Evolutionary conservation across 2,329 filamentous ascomycete genomes (phyloP).

Genomic region (Alternaria triticina): DNA sequence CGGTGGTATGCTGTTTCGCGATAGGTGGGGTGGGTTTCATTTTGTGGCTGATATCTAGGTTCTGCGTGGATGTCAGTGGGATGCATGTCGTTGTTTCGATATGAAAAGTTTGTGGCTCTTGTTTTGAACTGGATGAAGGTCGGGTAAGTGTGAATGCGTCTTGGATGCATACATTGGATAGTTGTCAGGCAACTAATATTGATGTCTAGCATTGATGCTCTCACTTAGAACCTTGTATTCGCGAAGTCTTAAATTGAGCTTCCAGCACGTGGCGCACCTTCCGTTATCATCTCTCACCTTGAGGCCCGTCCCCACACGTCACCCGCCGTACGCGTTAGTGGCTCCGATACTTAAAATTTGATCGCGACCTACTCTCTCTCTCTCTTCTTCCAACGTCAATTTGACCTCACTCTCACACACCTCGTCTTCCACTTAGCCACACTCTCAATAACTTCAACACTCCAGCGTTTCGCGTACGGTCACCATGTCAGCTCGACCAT

Average conservation of each 20-base stretch:
- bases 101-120: not conserved
- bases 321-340: not conserved
- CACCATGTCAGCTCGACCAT: not conserved
- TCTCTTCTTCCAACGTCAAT: not conserved
- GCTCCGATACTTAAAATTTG: not conserved
- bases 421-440: not conserved
- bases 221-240: not conserved
- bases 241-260: not conserved
- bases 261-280: not conserved
- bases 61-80: no score
- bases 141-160: not conserved
- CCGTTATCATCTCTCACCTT: not conserved
- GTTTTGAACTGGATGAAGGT: not conserved
- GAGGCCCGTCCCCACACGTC: not conserved
- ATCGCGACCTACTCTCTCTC: not conserved
- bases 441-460: not conserved
- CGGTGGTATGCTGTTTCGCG: conserved; percentile 25
- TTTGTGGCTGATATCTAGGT: conserved; percentile 22
- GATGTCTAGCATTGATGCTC: not conserved
- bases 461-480: not conserved
- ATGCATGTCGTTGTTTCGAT: not conserved
- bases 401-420: not conserved
- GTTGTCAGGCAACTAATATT: no score
- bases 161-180: not conserved
- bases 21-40: conserved; percentile 19